Evolutionary conservation across 257 asterid genomes (phyloP), one percentile per base, ranked within the genome.

Genomic region (Solanum chaucha): DNA sequence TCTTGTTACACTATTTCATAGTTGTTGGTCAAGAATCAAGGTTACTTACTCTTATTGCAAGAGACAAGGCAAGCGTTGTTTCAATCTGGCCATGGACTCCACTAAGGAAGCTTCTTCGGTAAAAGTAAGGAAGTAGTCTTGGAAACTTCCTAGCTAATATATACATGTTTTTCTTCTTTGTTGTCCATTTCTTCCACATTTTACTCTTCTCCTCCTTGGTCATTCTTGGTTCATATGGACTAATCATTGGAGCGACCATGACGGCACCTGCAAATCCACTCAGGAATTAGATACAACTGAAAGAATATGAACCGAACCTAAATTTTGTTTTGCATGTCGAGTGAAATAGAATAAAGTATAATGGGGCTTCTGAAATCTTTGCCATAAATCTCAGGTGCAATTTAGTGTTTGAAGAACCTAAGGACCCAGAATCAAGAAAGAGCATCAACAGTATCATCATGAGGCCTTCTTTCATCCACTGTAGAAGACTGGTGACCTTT

Each of bases 221-320:
- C 93, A 97, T 92, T 67, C 91, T 93, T 26, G 95, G 94, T 88
- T 97, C 99, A 73, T 97, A 97, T 82, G 99, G 98, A 91, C 93
- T 97, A 78, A 97, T 92, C 96, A 95, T 89, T 75, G 99, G 99
- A 85, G 98, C 98, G 87, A 97, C 90, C 95, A 97, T 92, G 88
- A 95, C 87, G 38, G 99, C 99, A 90, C 99, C 99, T 97, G 93
- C 83, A 90, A 86, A 87, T 87, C 82, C 77, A 82, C 44, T 74
- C 72, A 48, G 75, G 38, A 87, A 87, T 36, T 20, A 87, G 86
- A 86, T 88, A 9, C 6, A 36, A 75, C 68, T 72, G 85, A 32
- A 55, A 38, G 14, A 44, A 80, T 15, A 35, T 78, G 58, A 91
- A 17, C 3, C 10, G 26, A 40, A 72, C 17, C 32, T 81, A 75